A percentile compares a stretch with the other conserved stretches of the same genome.
phyloP scores from a whole-genome alignment of 148 eudicot genomes.

The Silene latifolia region DNA sequence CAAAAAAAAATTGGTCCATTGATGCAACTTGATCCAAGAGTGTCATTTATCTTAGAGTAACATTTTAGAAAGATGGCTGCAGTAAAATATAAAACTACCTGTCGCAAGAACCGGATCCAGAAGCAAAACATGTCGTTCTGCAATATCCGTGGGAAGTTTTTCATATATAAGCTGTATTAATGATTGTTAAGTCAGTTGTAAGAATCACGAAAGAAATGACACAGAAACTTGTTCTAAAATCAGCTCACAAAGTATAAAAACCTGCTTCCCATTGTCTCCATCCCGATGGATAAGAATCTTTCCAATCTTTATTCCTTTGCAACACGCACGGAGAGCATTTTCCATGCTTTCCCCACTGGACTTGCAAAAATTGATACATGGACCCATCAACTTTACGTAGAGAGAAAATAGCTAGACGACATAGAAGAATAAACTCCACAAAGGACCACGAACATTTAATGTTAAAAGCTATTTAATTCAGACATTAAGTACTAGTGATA shows the following conservation, averaged over 20 bases:
- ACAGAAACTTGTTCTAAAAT: neutral
- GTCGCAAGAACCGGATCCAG: slow-evolving; percentile 96
- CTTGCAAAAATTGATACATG: neutral
- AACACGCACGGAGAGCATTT: slow-evolving; percentile 95
- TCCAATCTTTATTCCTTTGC: slow-evolving; percentile 97
- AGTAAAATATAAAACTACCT: slow-evolving; percentile 36
- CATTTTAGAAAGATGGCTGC: neutral
- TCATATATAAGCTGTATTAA: slow-evolving; percentile 86
- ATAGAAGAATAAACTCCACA: neutral
- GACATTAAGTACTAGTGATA: neutral
- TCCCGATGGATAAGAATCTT: slow-evolving; percentile 93
- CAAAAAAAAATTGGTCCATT: too few relatives aligned
- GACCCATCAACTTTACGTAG: neutral
- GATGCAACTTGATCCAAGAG: too few relatives aligned
- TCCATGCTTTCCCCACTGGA: slow-evolving; percentile 98
- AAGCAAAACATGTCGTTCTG: slow-evolving; percentile 90
- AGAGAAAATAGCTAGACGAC: neutral
- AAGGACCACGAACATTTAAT: neutral
- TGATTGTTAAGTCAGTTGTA: neutral
- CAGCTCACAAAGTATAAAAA: slow-evolving; percentile 15
- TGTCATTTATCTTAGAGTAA: neutral
- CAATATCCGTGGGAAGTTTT: slow-evolving; percentile 85
- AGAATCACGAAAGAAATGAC: slow-evolving; percentile 4
- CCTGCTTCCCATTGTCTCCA: slow-evolving; percentile 98
- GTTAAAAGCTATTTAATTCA: neutral